Evolutionary conservation across 106 monocot genomes (phyloP).

Genomic region (Hemerocallis citrina): DNA sequence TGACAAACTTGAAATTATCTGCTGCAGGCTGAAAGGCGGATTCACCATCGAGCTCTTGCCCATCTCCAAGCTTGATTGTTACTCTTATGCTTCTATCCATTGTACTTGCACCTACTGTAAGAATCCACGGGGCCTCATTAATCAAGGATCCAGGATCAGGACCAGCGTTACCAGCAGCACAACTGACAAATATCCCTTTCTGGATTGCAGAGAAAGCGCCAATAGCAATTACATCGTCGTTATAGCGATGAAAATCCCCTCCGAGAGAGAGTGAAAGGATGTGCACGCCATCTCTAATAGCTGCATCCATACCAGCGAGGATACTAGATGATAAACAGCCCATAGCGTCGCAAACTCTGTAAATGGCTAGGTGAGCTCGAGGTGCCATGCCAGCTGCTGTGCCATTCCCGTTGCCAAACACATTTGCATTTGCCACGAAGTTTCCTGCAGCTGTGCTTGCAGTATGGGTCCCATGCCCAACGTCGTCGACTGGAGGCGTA

Average conservation of each 20-base stretch:
- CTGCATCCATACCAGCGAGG: conserved; percentile 19
- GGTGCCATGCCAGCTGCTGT: conserved; percentile 19
- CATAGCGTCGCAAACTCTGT: conserved; percentile 14
- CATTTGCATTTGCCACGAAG: conserved; percentile 17
- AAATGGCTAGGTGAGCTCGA: conserved; percentile 18
- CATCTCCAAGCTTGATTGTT: conserved; percentile 23
- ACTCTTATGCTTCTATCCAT: conserved; percentile 23
- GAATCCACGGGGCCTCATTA: conserved; percentile 29
- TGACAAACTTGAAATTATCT: background rate
- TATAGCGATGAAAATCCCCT: background rate
- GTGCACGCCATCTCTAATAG: conserved; percentile 24
- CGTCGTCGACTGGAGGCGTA: conserved; percentile 2
- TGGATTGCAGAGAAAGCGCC: conserved; percentile 16
- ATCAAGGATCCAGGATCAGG: background rate
- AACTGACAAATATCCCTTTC: conserved; percentile 14
- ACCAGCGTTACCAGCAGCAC: conserved; percentile 25
- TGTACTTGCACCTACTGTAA: conserved; percentile 28
- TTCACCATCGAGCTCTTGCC: conserved; percentile 20
- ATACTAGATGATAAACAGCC: conserved; percentile 5
- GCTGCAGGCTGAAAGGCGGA: conserved; percentile 12
- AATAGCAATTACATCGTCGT: background rate
- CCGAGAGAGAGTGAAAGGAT: conserved; percentile 21
- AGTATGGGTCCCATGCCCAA: conserved; percentile 32
- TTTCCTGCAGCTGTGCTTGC: conserved; percentile 34
- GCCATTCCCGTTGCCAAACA: conserved; percentile 6